Conservation (phyloP, 1,284 basidiomycete species). For the Ceraceosorus bombacis region DNA sequence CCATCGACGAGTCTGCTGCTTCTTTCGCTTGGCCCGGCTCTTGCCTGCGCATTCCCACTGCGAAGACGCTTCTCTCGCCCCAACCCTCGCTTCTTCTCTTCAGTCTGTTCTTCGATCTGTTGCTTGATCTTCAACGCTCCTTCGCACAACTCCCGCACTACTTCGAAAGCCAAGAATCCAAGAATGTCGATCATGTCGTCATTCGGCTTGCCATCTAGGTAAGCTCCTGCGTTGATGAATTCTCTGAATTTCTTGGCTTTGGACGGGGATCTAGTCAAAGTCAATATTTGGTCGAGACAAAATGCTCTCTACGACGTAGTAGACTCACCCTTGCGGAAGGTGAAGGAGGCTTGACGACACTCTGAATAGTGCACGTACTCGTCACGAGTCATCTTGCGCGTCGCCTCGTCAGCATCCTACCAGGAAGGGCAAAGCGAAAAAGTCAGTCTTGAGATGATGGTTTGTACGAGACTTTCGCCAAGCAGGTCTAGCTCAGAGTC, state of each 20-base stretch:
- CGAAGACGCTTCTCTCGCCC: conserved; percentile 1
- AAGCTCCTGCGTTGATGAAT: conserved; percentile 80
- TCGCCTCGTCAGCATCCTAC: conserved; percentile 78
- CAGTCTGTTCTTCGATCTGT: conserved; percentile 26
- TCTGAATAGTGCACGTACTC: conserved; percentile 97
- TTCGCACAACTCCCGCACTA: conserved; percentile 84
- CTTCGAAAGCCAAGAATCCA: conserved; percentile 92
- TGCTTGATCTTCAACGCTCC: conserved; percentile 36
- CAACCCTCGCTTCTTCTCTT: conserved; percentile 7
- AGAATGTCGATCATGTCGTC: conserved; percentile 96
- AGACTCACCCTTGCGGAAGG: conserved; percentile 76
- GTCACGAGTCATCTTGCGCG: conserved; percentile 88
- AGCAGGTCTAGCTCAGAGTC: background rate
- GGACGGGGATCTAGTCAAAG: background rate
- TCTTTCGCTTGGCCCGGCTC: conserved; percentile 1
- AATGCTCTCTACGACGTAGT: background rate
- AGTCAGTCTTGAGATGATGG: background rate
- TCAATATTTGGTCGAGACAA: no score
- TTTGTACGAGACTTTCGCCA: conserved; percentile 5
- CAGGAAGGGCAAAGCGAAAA: conserved; percentile 3
- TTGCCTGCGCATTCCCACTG: background rate
- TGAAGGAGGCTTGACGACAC: conserved; percentile 92
- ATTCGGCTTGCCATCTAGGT: conserved; percentile 81
- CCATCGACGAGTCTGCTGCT: background rate
- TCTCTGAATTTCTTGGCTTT: conserved; percentile 87